Evolutionary conservation across 345 rosid genomes (phyloP).

Genomic region (Camelina laxa): DNA sequence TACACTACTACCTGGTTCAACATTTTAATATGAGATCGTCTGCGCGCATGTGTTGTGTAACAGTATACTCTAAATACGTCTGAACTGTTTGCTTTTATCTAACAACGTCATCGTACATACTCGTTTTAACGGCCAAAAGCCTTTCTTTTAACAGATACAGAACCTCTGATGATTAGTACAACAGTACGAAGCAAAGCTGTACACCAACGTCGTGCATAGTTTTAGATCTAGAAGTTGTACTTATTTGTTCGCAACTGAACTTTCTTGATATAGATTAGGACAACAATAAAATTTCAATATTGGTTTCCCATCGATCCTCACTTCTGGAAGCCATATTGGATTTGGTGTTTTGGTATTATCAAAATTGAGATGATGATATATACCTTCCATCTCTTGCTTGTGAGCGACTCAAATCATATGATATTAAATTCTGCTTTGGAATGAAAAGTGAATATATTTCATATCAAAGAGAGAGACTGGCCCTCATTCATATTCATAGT

Average conservation of each 20-base stretch:
- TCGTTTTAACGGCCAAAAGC: background rate
- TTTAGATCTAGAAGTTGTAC: background rate
- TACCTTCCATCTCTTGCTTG: background rate
- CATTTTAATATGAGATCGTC: too few species aligned
- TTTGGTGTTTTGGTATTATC: background rate
- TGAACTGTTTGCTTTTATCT: background rate
- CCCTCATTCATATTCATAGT: slow-evolving; percentile 30
- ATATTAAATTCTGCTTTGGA: background rate
- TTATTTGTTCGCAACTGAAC: background rate
- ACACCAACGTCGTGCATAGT: background rate
- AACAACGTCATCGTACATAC: too few species aligned
- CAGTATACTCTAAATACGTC: background rate
- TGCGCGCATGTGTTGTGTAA: too few species aligned
- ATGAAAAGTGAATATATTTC: background rate
- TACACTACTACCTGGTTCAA: too few species aligned
- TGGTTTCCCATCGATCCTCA: background rate
- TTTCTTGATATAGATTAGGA: background rate
- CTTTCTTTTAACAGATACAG: background rate
- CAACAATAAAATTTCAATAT: background rate
- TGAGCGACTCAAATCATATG: background rate
- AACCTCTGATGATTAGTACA: background rate
- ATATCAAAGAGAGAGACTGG: background rate
- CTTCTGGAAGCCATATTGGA: background rate
- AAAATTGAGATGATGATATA: too few species aligned
- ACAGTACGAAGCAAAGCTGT: too few species aligned